Percentiles rank a stretch among this genome's conserved stretches.
Evolutionary conservation across 805 yeast genomes (phyloP).

Genomic region (Metschnikowia gruessii): DNA sequence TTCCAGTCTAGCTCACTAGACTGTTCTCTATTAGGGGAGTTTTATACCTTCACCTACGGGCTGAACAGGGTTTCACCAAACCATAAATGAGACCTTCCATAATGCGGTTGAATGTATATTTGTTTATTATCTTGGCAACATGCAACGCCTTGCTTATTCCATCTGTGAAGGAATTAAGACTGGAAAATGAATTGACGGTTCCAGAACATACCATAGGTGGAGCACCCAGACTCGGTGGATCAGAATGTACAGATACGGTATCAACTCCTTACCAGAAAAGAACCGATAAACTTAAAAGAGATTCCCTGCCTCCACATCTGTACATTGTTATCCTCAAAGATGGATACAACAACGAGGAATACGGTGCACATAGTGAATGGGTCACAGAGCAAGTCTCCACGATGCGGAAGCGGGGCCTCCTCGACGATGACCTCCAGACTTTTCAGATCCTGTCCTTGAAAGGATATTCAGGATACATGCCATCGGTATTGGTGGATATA

Average conservation of each 20-base stretch:
- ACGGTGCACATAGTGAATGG: constrained; percentile 14
- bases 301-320: neutral
- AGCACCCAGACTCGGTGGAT: too few species aligned
- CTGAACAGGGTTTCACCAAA: too few species aligned
- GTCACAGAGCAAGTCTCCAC: constrained; percentile 6
- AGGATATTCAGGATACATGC: constrained; percentile 23
- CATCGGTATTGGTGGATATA: constrained; percentile 15
- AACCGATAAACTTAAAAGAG: neutral
- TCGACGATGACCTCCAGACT: constrained; percentile 10
- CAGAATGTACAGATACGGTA: too few species aligned
- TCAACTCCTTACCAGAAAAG: too few species aligned
- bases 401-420: constrained; percentile 23
- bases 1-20: too few species aligned
- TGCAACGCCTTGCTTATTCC: neutral
- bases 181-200: neutral
- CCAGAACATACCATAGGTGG: too few species aligned
- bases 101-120: neutral
- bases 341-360: constrained; percentile 9
- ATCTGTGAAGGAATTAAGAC: neutral
- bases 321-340: constrained; percentile 18
- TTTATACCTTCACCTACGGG: too few species aligned
- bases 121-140: neutral
- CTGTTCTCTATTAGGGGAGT: too few species aligned
- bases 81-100: neutral
- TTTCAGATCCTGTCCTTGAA: constrained; percentile 12